Percentiles rank a stretch among this genome's conserved stretches.
Evolutionary conservation across 345 rosid species (phyloP).

Genomic region (Eucalyptus caleyi): DNA sequence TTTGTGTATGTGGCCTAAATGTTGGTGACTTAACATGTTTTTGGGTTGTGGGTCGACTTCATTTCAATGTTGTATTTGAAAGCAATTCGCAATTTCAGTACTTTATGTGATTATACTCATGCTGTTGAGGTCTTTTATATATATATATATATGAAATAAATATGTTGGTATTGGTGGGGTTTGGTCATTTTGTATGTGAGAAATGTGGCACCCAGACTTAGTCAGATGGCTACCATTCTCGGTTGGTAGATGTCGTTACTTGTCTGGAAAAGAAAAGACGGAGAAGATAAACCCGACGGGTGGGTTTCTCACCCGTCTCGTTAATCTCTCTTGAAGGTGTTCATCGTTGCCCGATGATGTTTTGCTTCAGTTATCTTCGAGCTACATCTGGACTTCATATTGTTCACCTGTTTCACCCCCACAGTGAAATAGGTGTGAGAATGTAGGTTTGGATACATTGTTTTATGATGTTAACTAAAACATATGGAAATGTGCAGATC

Average conservation of each 20-base stretch:
- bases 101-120: background rate
- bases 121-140: background rate
- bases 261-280: conserved; percentile 29
- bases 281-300: conserved; percentile 12
- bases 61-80: background rate
- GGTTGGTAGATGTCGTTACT: conserved; percentile 24
- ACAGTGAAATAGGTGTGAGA: background rate
- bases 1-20: background rate
- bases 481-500: background rate
- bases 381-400: conserved; percentile 51
- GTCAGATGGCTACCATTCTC: conserved; percentile 20
- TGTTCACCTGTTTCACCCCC: background rate
- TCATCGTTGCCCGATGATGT: conserved; percentile 35
- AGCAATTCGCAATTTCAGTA: background rate
- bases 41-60: background rate
- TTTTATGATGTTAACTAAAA: background rate
- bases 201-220: background rate
- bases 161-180: background rate
- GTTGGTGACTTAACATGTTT: background rate
- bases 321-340: conserved; percentile 21
- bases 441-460: background rate
- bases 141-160: too few relatives aligned
- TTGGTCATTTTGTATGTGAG: background rate
- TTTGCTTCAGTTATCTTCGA: conserved; percentile 6
- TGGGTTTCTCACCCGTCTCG: conserved; percentile 25